A percentile compares a stretch with the other conserved stretches of the same genome.
These are phyloP conservation scores for Loxodes magnus DNA, from an alignment of 73 alveolate species.

Conservation along the genomic window DNA sequence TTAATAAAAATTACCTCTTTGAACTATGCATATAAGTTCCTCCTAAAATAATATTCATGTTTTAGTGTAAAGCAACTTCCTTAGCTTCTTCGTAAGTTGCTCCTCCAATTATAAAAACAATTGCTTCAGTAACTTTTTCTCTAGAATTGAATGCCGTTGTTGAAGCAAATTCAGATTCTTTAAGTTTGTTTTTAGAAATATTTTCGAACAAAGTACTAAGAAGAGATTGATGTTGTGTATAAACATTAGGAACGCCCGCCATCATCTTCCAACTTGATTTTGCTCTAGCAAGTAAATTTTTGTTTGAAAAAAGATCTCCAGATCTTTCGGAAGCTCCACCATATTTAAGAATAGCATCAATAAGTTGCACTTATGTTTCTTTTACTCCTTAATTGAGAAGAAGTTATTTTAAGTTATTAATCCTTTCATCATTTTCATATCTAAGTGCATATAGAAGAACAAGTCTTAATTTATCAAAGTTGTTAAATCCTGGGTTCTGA, in stretches of 20 bases:
- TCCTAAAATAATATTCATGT: conserved; percentile 53
- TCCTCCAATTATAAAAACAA: conserved; percentile 85
- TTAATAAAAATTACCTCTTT: no score
- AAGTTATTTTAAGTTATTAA: conserved; percentile 39
- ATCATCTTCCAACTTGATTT: conserved; percentile 24
- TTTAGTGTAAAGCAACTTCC: conserved; percentile 39
- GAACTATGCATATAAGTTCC: conserved; percentile 77
- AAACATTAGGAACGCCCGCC: conserved; percentile 70
- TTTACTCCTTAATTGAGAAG: conserved; percentile 43
- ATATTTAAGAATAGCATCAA: conserved; percentile 48
- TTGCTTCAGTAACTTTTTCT: conserved; percentile 52
- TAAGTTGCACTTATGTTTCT: conserved; percentile 31
- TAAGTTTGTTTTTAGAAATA: conserved; percentile 44
- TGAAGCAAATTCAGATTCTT: conserved; percentile 49
- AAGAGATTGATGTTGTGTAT: conserved; percentile 75
- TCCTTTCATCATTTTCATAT: conserved; percentile 65
- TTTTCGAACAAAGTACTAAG: conserved; percentile 45
- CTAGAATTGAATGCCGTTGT: conserved; percentile 23
- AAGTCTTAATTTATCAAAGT: conserved; percentile 66
- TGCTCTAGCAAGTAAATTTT: conserved; percentile 57
- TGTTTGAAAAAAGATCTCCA: conserved; percentile 69
- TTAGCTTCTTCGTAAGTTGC: conserved; percentile 82
- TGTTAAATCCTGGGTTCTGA: conserved; percentile 31
- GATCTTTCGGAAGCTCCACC: conserved; percentile 54
- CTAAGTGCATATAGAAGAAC: conserved; percentile 72